These are phyloP conservation scores for Rachicladosporium sp. DNA, from an alignment of 2,329 filamentous ascomycete species.

Conservation along the genomic window DNA sequence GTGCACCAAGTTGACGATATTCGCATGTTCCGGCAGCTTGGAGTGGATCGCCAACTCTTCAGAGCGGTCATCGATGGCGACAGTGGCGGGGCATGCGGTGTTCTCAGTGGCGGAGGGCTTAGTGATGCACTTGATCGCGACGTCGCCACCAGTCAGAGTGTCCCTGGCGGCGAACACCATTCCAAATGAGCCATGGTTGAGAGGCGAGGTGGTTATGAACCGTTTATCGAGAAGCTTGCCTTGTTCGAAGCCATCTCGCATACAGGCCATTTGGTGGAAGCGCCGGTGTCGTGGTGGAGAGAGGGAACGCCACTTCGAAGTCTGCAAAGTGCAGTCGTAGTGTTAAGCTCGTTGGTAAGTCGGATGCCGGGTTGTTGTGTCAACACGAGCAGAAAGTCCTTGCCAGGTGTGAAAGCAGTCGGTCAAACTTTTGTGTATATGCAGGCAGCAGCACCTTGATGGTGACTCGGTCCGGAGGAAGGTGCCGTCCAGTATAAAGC, in stretches of 20 bases:
- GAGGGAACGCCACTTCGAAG: conserved; percentile 4
- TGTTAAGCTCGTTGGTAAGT: too few species aligned
- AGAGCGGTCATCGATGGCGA: conserved; percentile 69
- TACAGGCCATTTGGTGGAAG: conserved; percentile 59
- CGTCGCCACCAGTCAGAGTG: conserved; percentile 59
- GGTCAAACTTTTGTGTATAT: too few species aligned
- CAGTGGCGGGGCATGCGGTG: conserved; percentile 43
- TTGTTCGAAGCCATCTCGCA: conserved; percentile 68
- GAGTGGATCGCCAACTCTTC: conserved; percentile 72
- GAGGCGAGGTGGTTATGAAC: conserved; percentile 79
- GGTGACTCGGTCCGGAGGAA: too few species aligned
- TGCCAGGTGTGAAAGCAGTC: too few species aligned
- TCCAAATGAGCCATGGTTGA: conserved; percentile 97
- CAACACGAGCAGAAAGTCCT: too few species aligned
- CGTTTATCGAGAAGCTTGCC: conserved; percentile 68
- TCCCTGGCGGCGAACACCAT: conserved; percentile 95
- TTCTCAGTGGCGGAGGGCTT: conserved; percentile 53
- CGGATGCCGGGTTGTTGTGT: too few species aligned
- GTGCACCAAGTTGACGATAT: conserved; percentile 85
- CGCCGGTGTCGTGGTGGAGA: conserved; percentile 5
- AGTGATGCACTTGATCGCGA: conserved; percentile 93
- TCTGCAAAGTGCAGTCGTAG: too few species aligned
- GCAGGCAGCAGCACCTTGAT: too few species aligned
- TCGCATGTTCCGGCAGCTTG: conserved; percentile 65
- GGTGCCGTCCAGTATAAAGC: too few species aligned